A percentile compares a stretch with the other conserved stretches of the same genome.
Conservation (phyloP, 805 yeast genomes). For the Candida schatavii region DNA sequence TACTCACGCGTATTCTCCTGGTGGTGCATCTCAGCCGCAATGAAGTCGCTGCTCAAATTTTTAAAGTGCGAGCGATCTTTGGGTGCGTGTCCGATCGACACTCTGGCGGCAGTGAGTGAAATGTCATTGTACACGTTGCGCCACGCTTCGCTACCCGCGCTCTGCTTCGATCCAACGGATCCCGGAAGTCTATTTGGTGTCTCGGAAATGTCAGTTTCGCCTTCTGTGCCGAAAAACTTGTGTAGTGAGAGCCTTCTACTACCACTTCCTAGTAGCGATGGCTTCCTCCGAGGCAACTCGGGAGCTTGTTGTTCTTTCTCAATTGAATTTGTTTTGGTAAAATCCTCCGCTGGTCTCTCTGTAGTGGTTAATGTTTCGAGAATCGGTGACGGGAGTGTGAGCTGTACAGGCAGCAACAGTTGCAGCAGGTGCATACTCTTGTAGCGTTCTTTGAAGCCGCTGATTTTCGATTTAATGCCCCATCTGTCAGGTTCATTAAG, state of each 20-base stretch:
- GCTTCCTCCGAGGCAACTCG: neutral
- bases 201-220: neutral
- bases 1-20: neutral
- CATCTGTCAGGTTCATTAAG: neutral
- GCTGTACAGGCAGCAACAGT: neutral
- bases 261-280: neutral
- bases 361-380: neutral
- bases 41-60: constrained; percentile 26
- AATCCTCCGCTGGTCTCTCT: neutral
- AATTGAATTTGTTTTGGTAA: neutral
- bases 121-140: constrained; percentile 29
- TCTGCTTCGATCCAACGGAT: constrained; percentile 3
- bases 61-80: constrained; percentile 18
- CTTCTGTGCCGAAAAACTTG: neutral
- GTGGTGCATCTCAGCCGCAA: constrained; percentile 15
- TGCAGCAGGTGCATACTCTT: constrained; percentile 2
- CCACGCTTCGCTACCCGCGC: constrained; percentile 20
- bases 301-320: neutral
- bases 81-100: constrained; percentile 31
- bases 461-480: neutral
- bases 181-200: neutral
- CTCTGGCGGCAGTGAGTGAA: constrained; percentile 35
- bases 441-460: neutral
- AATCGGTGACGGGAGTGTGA: neutral
- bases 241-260: neutral